A percentile compares a stretch with the other conserved stretches of the same genome.
phyloP scores from a whole-genome alignment of 2,329 filamentous ascomycete genomes.

The Elsinoe necatrix region DNA sequence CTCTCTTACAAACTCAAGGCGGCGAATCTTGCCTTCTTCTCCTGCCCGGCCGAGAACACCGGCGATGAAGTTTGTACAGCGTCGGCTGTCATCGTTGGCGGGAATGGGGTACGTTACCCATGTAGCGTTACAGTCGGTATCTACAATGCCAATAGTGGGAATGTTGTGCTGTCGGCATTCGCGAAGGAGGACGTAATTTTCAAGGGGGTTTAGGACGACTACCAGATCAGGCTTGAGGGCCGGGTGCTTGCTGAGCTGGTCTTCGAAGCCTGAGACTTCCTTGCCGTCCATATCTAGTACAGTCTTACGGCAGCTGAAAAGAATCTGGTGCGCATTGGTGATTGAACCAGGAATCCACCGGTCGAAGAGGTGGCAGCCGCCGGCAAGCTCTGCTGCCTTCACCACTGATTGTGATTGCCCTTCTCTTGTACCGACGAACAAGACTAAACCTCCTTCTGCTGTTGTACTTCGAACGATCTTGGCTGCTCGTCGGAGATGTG shows the following conservation, averaged over 20 bases:
- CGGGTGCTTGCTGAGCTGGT: constrained; percentile 53
- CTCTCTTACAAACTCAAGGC: constrained; percentile 51
- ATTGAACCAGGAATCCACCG: constrained; percentile 88
- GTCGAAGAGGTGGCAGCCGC: constrained; percentile 80
- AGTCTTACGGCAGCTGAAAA: constrained; percentile 60
- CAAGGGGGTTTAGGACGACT: constrained; percentile 81
- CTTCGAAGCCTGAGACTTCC: constrained; percentile 54
- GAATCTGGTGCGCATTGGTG: constrained; percentile 85
- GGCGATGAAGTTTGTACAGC: constrained; percentile 71
- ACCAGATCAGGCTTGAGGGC: constrained; percentile 81
- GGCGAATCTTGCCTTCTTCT: constrained; percentile 61
- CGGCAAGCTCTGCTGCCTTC: constrained; percentile 66
- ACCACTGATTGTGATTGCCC: constrained; percentile 77
- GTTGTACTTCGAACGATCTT: constrained; percentile 83
- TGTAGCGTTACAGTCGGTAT: constrained; percentile 85
- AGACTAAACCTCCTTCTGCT: constrained; percentile 69
- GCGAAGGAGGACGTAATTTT: constrained; percentile 84
- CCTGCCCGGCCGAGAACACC: constrained; percentile 81
- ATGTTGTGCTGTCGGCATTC: constrained; percentile 84
- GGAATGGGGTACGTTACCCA: constrained; percentile 96
- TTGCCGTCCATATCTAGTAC: constrained; percentile 71
- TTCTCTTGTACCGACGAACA: constrained; percentile 81
- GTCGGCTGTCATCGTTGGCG: constrained; percentile 90
- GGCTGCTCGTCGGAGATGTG: constrained; percentile 85
- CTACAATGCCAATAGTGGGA: constrained; percentile 88